Evolutionary conservation across 2,329 filamentous ascomycete species (phyloP), one percentile per base, ranked within the genome.

Genomic region (Botrytis squamosa): DNA sequence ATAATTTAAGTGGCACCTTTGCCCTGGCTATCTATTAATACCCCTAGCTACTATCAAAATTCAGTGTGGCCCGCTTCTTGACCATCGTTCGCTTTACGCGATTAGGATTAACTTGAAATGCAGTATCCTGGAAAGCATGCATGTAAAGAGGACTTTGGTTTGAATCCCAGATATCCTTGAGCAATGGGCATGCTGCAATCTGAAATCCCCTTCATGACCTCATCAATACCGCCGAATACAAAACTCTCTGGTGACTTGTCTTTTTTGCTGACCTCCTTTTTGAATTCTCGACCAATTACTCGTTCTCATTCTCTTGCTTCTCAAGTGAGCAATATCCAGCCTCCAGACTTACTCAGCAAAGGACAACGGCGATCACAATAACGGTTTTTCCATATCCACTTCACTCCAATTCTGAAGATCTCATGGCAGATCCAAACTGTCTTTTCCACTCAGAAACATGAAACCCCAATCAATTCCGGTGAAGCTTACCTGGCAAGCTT

Each of bases 281-380:
- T 65, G 18, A 5, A 64, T 7, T 22, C 20, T 65, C 44, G 20
- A 36, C 60, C 38, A 64, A 64, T 64, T 42, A 64, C 25, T 29
- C 29, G 7, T 3, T 20, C 38, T 29, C 18, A 42, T 29, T 63
- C 60, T 42, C 25, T 18, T 18, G n/a, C 14, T 29, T n/a, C 36
- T 63, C 36, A 63, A 14, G 59, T 40, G 36, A 62, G 36, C 33
- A 62, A 40, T 8, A 62, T 62, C 12, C 36, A 16, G 59, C 25
- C 33, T 49, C 20, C 36, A 25, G 59, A 62, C 20, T 49, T 49
- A 36, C 29, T 66, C 64, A 49, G 46, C 46, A 29, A n/a, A 36
- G n/a, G 7, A 67, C n/a, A 40, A 29, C 22, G 46, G 65, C 46
- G 44, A 67, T 67, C 65, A 67, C 65, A 67, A 67, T 67, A 67